Conservation (phyloP, 441 rosid genomes). For the Croton setiger region DNA sequence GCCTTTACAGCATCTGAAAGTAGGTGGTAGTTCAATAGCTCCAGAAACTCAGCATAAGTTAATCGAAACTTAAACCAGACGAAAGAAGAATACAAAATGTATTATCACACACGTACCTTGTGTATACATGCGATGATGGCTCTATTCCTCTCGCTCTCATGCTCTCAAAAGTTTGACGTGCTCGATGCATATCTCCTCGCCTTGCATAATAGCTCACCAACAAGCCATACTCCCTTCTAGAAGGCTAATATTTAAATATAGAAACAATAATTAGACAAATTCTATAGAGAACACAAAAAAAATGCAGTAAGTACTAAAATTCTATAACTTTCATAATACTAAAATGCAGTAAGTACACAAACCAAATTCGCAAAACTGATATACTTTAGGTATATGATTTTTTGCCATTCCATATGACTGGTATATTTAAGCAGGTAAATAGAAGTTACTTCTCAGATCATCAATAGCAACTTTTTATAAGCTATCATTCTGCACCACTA, state of each 20-base stretch:
- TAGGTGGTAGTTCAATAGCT: not conserved
- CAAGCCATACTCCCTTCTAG: slow-evolving; percentile 92
- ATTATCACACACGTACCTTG: slow-evolving; percentile 50
- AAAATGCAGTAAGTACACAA: not conserved
- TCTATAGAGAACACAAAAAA: not conserved
- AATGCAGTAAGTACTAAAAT: not conserved
- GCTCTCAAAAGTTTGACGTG: slow-evolving; percentile 88
- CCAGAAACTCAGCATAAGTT: slow-evolving; percentile 13
- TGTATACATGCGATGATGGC: slow-evolving; percentile 84
- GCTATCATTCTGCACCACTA: not conserved
- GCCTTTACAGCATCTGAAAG: not conserved
- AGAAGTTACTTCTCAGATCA: not conserved
- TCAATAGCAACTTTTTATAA: not conserved
- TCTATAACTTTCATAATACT: slow-evolving; percentile 2
- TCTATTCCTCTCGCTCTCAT: slow-evolving; percentile 92
- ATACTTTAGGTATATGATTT: not conserved
- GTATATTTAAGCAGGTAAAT: not conserved
- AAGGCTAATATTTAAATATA: slow-evolving; percentile 50
- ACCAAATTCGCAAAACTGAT: not conserved
- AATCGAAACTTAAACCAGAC: not conserved
- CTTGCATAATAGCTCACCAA: slow-evolving; percentile 93
- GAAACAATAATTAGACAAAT: slow-evolving; percentile 12
- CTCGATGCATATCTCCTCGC: slow-evolving; percentile 95
- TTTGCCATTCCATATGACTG: not conserved
- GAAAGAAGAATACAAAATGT: slow-evolving; percentile 10